phyloP scores from a whole-genome alignment of 345 rosid genomes.

The Aquilaria yunnanensis region DNA sequence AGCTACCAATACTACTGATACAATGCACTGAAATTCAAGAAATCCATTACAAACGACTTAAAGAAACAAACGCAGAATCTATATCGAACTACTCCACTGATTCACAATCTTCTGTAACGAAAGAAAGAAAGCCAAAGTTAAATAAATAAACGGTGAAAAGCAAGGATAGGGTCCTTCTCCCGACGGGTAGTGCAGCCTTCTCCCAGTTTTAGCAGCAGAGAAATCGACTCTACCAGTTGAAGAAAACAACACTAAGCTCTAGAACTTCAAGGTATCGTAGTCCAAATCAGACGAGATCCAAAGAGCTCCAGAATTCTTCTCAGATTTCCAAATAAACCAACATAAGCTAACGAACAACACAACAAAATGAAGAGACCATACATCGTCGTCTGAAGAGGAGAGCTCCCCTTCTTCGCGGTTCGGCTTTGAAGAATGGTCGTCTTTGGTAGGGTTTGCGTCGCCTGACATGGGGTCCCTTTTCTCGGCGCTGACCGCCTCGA shows the following conservation, averaged over 20 bases:
- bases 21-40: too few species aligned
- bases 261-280: background rate
- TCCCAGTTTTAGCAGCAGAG: background rate
- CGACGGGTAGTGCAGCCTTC: too few species aligned
- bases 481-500: conserved; percentile 12
- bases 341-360: background rate
- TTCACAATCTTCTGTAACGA: too few species aligned
- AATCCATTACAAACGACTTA: too few species aligned
- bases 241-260: background rate
- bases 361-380: conserved; percentile 9
- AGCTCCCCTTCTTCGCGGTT: conserved; percentile 88
- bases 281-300: background rate
- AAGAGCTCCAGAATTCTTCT: background rate
- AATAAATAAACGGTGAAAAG: too few species aligned
- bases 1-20: too few species aligned
- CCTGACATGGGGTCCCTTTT: conserved; percentile 5
- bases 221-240: background rate
- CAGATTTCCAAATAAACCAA: too few species aligned
- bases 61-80: too few species aligned
- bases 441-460: conserved; percentile 20
- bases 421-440: conserved; percentile 3
- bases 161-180: too few species aligned
- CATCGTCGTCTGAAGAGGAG: conserved; percentile 61
- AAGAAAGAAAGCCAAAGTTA: too few species aligned
- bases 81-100: too few species aligned